Evolutionary conservation across 495 filamentous ascomycete species (phyloP).

Genomic region (Daldinia caldariorum): DNA sequence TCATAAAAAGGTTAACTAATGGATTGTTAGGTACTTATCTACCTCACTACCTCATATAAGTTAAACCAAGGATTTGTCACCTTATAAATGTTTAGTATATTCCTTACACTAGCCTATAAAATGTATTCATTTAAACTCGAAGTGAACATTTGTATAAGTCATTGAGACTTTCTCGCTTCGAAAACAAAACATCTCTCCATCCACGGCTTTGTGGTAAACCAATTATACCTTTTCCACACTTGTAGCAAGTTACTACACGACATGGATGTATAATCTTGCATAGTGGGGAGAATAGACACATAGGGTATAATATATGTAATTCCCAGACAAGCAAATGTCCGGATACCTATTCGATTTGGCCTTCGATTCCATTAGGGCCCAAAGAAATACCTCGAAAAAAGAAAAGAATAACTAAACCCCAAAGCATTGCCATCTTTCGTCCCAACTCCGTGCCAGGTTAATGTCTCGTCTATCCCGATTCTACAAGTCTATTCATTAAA

Average conservation of each 20-base stretch:
- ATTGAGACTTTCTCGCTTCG: not conserved
- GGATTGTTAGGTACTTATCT: too few relatives aligned
- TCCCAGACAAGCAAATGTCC: not conserved
- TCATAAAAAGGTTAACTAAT: too few relatives aligned
- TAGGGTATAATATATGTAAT: not conserved
- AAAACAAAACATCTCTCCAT: not conserved
- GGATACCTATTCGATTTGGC: not conserved
- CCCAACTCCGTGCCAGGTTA: slow-evolving; percentile 32
- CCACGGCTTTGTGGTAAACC: not conserved
- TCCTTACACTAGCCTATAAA: not conserved
- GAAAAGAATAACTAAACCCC: not conserved
- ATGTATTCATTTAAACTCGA: not conserved
- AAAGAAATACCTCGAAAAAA: not conserved
- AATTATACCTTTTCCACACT: not conserved
- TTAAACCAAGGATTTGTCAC: not conserved
- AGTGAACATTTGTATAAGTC: not conserved
- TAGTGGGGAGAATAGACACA: not conserved
- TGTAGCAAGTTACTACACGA: too few relatives aligned
- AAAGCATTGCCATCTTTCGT: slow-evolving; percentile 11
- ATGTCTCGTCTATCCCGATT: slow-evolving; percentile 12
- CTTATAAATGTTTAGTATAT: too few relatives aligned
- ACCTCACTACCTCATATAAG: too few relatives aligned
- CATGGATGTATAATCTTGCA: not conserved
- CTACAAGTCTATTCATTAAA: slow-evolving; percentile 28
- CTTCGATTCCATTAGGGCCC: not conserved